Conservation (phyloP, 305 asterid genomes). For the Petunia hybrid region DNA sequence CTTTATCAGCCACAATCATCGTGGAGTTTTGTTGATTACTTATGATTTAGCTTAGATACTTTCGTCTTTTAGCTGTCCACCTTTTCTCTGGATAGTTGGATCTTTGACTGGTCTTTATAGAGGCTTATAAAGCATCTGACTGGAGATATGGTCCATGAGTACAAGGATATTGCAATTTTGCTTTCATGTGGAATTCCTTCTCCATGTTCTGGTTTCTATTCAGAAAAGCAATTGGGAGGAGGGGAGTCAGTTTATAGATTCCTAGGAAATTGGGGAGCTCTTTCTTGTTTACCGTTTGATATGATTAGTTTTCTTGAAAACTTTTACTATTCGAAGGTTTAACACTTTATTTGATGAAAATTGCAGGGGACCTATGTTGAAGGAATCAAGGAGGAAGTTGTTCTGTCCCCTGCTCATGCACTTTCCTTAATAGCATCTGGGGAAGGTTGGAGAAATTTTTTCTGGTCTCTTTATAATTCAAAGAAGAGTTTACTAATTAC, state of each 20-base stretch:
- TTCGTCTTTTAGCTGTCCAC: conserved; percentile 16
- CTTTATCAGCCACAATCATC: conserved; percentile 5
- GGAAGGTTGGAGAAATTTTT: conserved; percentile 58
- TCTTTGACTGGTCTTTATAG: not conserved
- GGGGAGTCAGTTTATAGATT: conserved; percentile 30
- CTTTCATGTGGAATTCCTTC: not conserved
- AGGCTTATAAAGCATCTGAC: conserved; percentile 9
- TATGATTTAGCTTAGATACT: conserved; percentile 1
- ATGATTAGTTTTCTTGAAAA: conserved; percentile 22
- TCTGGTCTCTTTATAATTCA: conserved; percentile 12
- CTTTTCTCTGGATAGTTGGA: not conserved
- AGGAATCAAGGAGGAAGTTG: conserved; percentile 92
- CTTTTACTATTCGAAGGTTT: conserved; percentile 19
- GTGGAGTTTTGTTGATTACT: not conserved
- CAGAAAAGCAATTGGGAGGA: conserved; percentile 23
- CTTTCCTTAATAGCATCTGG: conserved; percentile 91
- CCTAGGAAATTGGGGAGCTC: conserved; percentile 1
- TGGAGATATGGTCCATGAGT: conserved; percentile 8
- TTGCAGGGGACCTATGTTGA: conserved; percentile 78
- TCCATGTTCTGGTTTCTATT: conserved; percentile 15
- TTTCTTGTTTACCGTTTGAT: conserved; percentile 7
- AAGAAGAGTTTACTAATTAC: conserved; percentile 14
- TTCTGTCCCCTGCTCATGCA: conserved; percentile 91
- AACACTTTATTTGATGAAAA: conserved; percentile 21
- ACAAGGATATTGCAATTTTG: conserved; percentile 14